Conservation (phyloP, 2,329 filamentous ascomycete species). For the Alternaria consortialis region DNA sequence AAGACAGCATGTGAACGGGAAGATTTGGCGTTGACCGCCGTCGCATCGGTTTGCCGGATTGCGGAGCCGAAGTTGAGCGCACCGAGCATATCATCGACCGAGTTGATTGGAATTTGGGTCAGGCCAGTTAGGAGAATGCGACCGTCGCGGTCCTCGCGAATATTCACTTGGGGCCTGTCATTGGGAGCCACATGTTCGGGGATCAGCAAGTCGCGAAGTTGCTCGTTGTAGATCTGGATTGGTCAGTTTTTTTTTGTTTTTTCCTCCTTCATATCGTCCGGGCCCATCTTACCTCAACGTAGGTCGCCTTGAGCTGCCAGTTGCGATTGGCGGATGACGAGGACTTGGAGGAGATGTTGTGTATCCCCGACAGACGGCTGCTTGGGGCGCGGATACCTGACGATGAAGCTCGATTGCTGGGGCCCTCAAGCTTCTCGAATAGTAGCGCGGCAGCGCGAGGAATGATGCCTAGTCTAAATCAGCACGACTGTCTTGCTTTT, state of each 20-base stretch:
- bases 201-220: constrained; percentile 86
- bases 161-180: constrained; percentile 83
- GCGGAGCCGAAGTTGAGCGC: constrained; percentile 91
- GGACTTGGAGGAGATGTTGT: constrained; percentile 53
- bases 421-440: constrained; percentile 84
- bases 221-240: constrained; percentile 91
- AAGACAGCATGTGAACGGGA: constrained; percentile 98
- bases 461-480: constrained; percentile 79
- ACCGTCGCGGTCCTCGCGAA: constrained; percentile 92
- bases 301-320: constrained; percentile 93
- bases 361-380: constrained; percentile 72
- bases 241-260: constrained; percentile 23
- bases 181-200: constrained; percentile 73
- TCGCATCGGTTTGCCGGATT: constrained; percentile 95
- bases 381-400: constrained; percentile 74
- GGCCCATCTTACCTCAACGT: constrained; percentile 68
- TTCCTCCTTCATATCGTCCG: background rate
- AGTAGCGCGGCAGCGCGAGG: constrained; percentile 86
- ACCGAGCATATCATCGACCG: constrained; percentile 86
- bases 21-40: constrained; percentile 96
- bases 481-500: constrained; percentile 16
- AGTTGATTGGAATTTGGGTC: constrained; percentile 87
- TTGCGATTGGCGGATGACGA: constrained; percentile 69
- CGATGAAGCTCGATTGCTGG: constrained; percentile 68
- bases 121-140: constrained; percentile 94